Evolutionary conservation across 305 asterid genomes (phyloP), one percentile per base, ranked within the genome.

Genomic region (Vinca major): DNA sequence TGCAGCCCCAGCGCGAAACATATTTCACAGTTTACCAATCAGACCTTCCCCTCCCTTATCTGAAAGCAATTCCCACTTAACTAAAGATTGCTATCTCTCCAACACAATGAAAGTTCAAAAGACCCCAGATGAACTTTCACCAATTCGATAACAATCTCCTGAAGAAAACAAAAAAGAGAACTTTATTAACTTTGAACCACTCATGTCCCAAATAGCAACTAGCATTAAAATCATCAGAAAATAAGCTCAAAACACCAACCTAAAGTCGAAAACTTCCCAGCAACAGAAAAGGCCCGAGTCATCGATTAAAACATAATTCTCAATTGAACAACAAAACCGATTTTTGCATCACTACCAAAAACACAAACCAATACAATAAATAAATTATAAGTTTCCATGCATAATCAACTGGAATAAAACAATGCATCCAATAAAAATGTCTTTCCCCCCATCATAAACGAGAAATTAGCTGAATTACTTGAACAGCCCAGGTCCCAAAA

Each of bases 1-100:
- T 21, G 84, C 85, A 16, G 86, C 83, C 79, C 83, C 92, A 61
- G 87, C 65, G 71, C 76, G 79, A 71, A 80, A 77, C 95, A 91
- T 89, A 75, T 50, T 73, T 79, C 26, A 21, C 70, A 69, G 62
- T 73, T 74, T 76, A 53, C 64, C 71, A 73, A 75, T 62, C 65
- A 79, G 74, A 21, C 80, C 72, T 75, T 58, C 75, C 68, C 50
- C 67, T 64, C 47, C 61, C 75, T 66, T 69, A n/a, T 33, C 65
- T 48, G 66, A 68, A 65, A 47, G n/a, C 10, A 40, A 55, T 61
- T 58, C 54, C 63, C 47, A 62, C 73, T 44, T 54, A 43, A 8
- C 50, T 11, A 63, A 56, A 55, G 13, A 43, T 62, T 66, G 44
- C 60, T 49, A 50, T 44, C 21, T 52, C 48, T 52, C 63, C 58